phyloP scores from a whole-genome alignment of 306 rosid species.

The Rosa chinensis region DNA sequence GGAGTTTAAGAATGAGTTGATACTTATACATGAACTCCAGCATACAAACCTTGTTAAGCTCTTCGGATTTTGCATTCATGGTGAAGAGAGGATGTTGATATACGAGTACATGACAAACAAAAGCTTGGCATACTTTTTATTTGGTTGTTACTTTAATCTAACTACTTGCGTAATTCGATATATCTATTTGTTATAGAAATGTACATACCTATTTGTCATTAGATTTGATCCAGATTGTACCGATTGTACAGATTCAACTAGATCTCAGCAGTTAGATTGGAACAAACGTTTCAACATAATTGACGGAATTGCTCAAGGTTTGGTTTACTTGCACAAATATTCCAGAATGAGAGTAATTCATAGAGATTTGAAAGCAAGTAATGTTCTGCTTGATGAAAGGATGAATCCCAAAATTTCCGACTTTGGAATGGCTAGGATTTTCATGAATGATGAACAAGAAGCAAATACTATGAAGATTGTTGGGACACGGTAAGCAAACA shows the following conservation, averaged over 20 bases:
- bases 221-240: too few species aligned
- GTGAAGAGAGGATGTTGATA: conserved; percentile 9
- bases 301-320: conserved; percentile 5
- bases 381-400: neutral
- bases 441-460: neutral
- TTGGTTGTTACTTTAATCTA: neutral
- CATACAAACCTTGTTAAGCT: conserved; percentile 15
- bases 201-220: neutral
- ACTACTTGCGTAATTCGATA: neutral
- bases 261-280: neutral
- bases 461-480: neutral
- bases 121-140: neutral
- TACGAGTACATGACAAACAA: conserved; percentile 11
- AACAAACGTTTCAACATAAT: neutral
- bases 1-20: conserved; percentile 1
- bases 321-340: conserved; percentile 1
- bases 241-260: neutral
- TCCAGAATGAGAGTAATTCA: neutral
- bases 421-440: conserved; percentile 14
- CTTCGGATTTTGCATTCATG: conserved; percentile 9
- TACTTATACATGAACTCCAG: conserved; percentile 8
- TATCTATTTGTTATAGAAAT: too few species aligned
- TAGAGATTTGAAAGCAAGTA: conserved; percentile 9
- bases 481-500: neutral
- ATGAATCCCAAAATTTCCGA: conserved; percentile 6